phyloP scores from a whole-genome alignment of 2,329 filamentous ascomycete genomes.

The Rhynchosporium secalis region DNA sequence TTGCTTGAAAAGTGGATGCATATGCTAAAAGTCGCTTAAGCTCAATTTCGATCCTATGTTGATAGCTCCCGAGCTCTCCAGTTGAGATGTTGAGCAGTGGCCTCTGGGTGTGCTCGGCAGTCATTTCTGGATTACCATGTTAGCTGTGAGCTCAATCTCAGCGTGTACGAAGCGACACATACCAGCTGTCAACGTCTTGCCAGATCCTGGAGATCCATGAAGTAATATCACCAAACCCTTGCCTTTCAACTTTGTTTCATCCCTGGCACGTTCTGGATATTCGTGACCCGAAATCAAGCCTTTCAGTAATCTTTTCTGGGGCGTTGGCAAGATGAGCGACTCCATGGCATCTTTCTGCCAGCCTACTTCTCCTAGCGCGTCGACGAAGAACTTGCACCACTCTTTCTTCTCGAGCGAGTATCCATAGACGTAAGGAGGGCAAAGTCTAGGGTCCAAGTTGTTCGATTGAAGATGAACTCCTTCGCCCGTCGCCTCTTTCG shows the following conservation, averaged over 20 bases:
- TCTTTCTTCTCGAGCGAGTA: conserved; percentile 26
- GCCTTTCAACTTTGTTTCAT: conserved; percentile 22
- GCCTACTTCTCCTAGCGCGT: conserved; percentile 13
- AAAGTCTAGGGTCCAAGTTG: conserved; percentile 20
- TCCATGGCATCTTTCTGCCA: conserved; percentile 20
- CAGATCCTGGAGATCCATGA: conserved; percentile 25
- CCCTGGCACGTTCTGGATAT: conserved; percentile 23
- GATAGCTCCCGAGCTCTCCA: conserved; percentile 24
- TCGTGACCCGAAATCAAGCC: conserved; percentile 22
- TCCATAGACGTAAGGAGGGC: conserved; percentile 24
- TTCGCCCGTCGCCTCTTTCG: conserved; percentile 4
- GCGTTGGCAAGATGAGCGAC: conserved; percentile 18
- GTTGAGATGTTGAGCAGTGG: conserved; percentile 25
- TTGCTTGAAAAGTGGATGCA: conserved; percentile 70
- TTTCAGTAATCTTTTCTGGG: conserved; percentile 22
- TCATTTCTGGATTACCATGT: conserved; percentile 16
- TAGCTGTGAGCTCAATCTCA: not conserved
- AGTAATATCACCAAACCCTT: conserved; percentile 26
- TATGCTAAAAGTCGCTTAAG: conserved; percentile 67
- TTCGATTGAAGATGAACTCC: not conserved
- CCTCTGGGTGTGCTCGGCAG: conserved; percentile 22
- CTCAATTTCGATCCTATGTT: conserved; percentile 20
- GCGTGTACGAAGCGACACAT: not conserved
- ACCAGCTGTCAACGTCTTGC: conserved; percentile 41
- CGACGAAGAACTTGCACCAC: conserved; percentile 26